Percentiles rank a stretch among this genome's conserved stretches.
These are phyloP conservation scores for Syncephalastrum monosporum DNA, from an alignment of 371 early-diverging fungal species.

Conservation along the genomic window DNA sequence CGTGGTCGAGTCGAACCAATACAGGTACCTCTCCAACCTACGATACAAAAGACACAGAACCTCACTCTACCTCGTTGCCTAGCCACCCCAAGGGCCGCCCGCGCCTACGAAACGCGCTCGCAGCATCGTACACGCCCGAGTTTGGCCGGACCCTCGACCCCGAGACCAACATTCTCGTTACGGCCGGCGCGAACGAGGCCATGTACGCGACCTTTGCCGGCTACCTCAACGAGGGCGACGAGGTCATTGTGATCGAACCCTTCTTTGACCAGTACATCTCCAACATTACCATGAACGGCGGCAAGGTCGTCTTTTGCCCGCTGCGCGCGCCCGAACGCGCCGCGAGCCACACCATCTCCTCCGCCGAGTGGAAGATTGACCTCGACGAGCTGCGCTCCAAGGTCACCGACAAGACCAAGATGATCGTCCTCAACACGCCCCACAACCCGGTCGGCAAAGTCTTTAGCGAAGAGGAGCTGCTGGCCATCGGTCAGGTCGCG, in stretches of 20 bases:
- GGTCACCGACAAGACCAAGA: slow-evolving; percentile 79
- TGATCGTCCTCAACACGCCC: slow-evolving; percentile 93
- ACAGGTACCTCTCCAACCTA: slow-evolving; percentile 43
- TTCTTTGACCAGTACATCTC: slow-evolving; percentile 94
- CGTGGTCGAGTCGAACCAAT: slow-evolving; percentile 75
- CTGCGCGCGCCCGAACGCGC: slow-evolving; percentile 62
- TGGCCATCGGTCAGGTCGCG: slow-evolving; percentile 78
- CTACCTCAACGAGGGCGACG: slow-evolving; percentile 77
- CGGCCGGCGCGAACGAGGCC: slow-evolving; percentile 94
- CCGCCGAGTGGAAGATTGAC: slow-evolving; percentile 84
- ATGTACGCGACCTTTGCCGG: slow-evolving; percentile 81
- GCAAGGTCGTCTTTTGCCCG: slow-evolving; percentile 83
- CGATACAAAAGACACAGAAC: not conserved
- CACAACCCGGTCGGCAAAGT: slow-evolving; percentile 94
- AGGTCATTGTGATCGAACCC: slow-evolving; percentile 92
- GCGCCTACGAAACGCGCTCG: slow-evolving; percentile 75
- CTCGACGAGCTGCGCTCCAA: slow-evolving; percentile 77
- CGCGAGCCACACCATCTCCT: slow-evolving; percentile 49
- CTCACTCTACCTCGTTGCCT: not conserved
- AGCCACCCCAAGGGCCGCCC: slow-evolving; percentile 83
- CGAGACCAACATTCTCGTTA: slow-evolving; percentile 81
- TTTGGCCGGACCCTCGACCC: slow-evolving; percentile 73
- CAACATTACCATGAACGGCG: slow-evolving; percentile 88
- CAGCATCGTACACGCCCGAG: slow-evolving; percentile 70
- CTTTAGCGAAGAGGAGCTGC: slow-evolving; percentile 79